These are phyloP conservation scores for Clonostachys rosea DNA, from an alignment of 2,329 filamentous ascomycete genomes.

Conservation along the genomic window DNA sequence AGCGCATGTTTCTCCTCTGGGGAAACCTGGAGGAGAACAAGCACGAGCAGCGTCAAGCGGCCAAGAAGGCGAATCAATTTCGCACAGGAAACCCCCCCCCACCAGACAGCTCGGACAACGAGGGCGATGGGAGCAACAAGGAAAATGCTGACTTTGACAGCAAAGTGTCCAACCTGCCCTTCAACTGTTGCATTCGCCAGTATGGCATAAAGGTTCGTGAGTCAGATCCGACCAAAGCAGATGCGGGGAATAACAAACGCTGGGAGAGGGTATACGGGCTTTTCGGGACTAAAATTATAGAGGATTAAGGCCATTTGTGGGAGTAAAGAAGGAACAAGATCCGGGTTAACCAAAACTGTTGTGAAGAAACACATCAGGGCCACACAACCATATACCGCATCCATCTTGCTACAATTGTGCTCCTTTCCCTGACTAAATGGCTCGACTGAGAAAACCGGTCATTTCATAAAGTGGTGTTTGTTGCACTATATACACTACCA, in stretches of 20 bases:
- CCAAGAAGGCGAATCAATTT: constrained; percentile 12
- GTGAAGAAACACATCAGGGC: too few relatives aligned
- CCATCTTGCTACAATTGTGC: too few relatives aligned
- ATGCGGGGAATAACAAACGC: constrained; percentile 36
- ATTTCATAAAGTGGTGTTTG: too few relatives aligned
- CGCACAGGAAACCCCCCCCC: constrained; percentile 22
- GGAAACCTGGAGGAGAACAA: constrained; percentile 77
- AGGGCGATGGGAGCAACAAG: constrained; percentile 12
- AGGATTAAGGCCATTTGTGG: too few relatives aligned
- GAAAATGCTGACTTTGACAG: constrained; percentile 2
- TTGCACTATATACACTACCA: background rate
- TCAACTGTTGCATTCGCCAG: constrained; percentile 67
- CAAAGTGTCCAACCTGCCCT: constrained; percentile 49
- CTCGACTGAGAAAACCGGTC: too few relatives aligned
- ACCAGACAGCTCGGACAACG: constrained; percentile 29
- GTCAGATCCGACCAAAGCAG: constrained; percentile 31
- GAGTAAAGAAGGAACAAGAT: too few relatives aligned
- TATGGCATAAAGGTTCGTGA: constrained; percentile 54
- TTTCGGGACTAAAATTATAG: constrained; percentile 50
- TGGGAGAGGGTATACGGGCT: constrained; percentile 63
- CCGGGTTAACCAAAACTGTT: too few relatives aligned
- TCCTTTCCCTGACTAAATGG: too few relatives aligned
- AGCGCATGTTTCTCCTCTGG: constrained; percentile 77
- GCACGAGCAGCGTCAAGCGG: constrained; percentile 9
- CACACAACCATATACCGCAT: too few relatives aligned